These are phyloP conservation scores for Penicillium oxalicum DNA, from an alignment of 2,329 filamentous ascomycete species.

Conservation along the genomic window DNA sequence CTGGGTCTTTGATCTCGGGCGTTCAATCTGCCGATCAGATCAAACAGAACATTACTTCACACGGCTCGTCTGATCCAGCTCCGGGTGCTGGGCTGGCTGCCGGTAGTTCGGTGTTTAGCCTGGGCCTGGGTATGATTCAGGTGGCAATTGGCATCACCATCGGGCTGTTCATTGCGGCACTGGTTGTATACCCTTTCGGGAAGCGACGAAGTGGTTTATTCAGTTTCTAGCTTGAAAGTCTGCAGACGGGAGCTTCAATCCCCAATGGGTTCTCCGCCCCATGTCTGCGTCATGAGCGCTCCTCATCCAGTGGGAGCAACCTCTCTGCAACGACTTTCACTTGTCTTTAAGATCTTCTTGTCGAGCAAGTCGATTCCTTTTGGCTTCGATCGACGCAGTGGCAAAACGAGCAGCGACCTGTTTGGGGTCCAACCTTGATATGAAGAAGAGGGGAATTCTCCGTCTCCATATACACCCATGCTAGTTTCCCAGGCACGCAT, in stretches of 20 bases:
- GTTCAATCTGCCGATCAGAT: conserved; percentile 52
- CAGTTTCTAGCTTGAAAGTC: conserved; percentile 24
- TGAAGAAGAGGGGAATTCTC: too few relatives aligned
- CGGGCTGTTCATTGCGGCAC: conserved; percentile 37
- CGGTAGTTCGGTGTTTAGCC: conserved; percentile 22
- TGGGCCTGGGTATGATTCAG: conserved; percentile 40
- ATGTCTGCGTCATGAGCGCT: too few relatives aligned
- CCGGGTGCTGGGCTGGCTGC: conserved; percentile 16
- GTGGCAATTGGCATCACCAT: conserved; percentile 40
- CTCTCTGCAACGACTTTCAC: too few relatives aligned
- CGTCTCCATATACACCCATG: too few relatives aligned
- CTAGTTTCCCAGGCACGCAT: background rate
- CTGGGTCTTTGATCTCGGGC: conserved; percentile 51
- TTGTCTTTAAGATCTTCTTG: too few relatives aligned
- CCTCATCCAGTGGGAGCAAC: too few relatives aligned
- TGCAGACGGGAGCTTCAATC: background rate
- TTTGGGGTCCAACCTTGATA: too few relatives aligned
- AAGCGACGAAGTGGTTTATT: conserved; percentile 39
- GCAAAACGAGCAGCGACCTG: too few relatives aligned
- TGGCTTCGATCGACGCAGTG: too few relatives aligned
- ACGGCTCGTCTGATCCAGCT: conserved; percentile 3
- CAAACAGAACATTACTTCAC: conserved; percentile 22
- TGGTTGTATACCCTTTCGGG: conserved; percentile 39
- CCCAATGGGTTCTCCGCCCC: too few relatives aligned
- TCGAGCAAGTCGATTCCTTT: too few relatives aligned